These are phyloP conservation scores for Boletus bicolor DNA, from an alignment of 768 basidiomycete species.

Conservation along the genomic window DNA sequence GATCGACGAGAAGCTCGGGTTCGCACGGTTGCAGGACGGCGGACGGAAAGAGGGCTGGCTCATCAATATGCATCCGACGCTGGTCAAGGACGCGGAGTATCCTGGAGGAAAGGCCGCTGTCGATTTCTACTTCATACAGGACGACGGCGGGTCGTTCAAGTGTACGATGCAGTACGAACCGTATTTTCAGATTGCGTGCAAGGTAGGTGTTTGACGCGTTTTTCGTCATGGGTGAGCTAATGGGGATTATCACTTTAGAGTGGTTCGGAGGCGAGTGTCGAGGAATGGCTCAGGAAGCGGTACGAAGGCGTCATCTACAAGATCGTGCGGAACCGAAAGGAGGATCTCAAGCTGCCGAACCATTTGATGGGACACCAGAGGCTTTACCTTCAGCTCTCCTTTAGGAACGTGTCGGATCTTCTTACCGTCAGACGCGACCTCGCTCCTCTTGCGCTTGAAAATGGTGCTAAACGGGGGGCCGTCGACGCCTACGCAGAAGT, in stretches of 20 bases:
- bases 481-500: slow-evolving; percentile 98
- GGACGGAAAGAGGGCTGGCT: slow-evolving; percentile 83
- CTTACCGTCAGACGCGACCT: slow-evolving; percentile 84
- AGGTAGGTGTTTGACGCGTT: slow-evolving; percentile 47
- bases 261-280: slow-evolving; percentile 84
- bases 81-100: slow-evolving; percentile 83
- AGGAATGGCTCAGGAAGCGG: slow-evolving; percentile 93
- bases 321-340: slow-evolving; percentile 79
- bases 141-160: slow-evolving; percentile 96
- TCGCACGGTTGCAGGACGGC: slow-evolving; percentile 78
- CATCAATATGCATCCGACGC: slow-evolving; percentile 98
- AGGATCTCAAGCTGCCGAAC: slow-evolving; percentile 93
- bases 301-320: slow-evolving; percentile 86
- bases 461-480: slow-evolving; percentile 89
- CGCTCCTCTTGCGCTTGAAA: slow-evolving; percentile 84
- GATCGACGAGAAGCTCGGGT: slow-evolving; percentile 92
- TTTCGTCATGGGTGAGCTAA: slow-evolving; percentile 4
- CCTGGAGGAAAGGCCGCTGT: slow-evolving; percentile 86
- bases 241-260: slow-evolving; percentile 39
- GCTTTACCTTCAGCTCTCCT: slow-evolving; percentile 83
- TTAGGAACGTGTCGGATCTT: slow-evolving; percentile 92
- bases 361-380: slow-evolving; percentile 94
- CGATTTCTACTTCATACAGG: slow-evolving; percentile 96
- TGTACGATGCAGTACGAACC: slow-evolving; percentile 90
- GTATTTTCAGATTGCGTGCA: slow-evolving; percentile 90